Conservation (phyloP, 257 asterid genomes). For the Parsonsia alboflavescens region DNA sequence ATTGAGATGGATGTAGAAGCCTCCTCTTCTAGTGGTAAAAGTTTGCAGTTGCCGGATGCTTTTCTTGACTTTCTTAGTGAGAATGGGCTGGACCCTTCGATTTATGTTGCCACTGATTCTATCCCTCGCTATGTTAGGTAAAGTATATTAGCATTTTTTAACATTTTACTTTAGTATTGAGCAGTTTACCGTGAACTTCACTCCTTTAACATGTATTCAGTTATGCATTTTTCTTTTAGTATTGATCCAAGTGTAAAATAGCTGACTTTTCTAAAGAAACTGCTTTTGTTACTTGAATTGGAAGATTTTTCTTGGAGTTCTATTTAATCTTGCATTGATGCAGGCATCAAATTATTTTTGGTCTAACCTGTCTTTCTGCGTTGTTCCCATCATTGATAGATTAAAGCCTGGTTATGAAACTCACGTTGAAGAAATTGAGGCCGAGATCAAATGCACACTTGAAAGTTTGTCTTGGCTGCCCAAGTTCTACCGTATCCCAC, state of each 20-base stretch:
- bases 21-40: slow-evolving; percentile 17
- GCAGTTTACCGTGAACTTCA: neutral
- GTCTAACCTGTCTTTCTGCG: slow-evolving; percentile 8
- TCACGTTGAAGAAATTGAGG: slow-evolving; percentile 55
- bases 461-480: slow-evolving; percentile 68
- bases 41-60: slow-evolving; percentile 60
- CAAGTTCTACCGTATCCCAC: slow-evolving; percentile 62
- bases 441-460: slow-evolving; percentile 56
- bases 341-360: neutral
- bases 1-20: slow-evolving; percentile 26
- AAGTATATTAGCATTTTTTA: neutral
- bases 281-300: neutral
- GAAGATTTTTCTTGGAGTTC: neutral
- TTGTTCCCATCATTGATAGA: slow-evolving; percentile 32
- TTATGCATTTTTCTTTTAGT: neutral
- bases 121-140: slow-evolving; percentile 89
- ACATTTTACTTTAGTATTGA: neutral
- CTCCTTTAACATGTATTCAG: neutral
- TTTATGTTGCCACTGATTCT: slow-evolving; percentile 51
- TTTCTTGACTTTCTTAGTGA: slow-evolving; percentile 63
- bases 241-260: neutral
- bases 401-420: slow-evolving; percentile 67
- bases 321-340: no score
- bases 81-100: slow-evolving; percentile 75
- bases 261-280: neutral